Evolutionary conservation across 495 filamentous ascomycete genomes (phyloP).

Genomic region (Podospora fimiseda): DNA sequence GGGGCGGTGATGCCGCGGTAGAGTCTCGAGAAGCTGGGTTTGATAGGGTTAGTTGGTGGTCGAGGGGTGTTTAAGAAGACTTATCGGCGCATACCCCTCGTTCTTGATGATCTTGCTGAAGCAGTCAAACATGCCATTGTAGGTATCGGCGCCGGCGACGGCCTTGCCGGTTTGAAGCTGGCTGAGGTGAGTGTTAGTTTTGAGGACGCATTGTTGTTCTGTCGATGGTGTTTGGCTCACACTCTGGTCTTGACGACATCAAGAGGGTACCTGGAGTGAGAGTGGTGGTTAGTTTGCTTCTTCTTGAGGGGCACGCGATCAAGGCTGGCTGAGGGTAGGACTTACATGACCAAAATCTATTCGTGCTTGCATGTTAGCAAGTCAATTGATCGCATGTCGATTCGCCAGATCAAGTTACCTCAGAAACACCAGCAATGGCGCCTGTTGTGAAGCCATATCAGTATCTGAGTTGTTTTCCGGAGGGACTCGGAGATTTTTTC

Average conservation of each 20-base stretch:
- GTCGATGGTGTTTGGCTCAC: slow-evolving; percentile 45
- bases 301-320: slow-evolving; percentile 15
- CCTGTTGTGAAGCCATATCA: slow-evolving; percentile 18
- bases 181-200: slow-evolving; percentile 44
- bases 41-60: slow-evolving; percentile 8
- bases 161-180: slow-evolving; percentile 75
- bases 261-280: slow-evolving; percentile 75
- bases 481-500: background rate
- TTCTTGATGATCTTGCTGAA: slow-evolving; percentile 91
- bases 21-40: slow-evolving; percentile 66
- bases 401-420: slow-evolving; percentile 14
- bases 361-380: slow-evolving; percentile 25
- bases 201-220: slow-evolving; percentile 7
- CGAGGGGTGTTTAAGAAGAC: background rate
- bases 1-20: slow-evolving; percentile 95
- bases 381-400: slow-evolving; percentile 15
- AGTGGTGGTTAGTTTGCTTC: slow-evolving; percentile 11
- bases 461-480: slow-evolving; percentile 14
- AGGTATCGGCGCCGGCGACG: slow-evolving; percentile 64
- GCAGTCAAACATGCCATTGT: slow-evolving; percentile 97
- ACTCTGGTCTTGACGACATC: slow-evolving; percentile 98
- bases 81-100: slow-evolving; percentile 64
- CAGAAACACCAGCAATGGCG: slow-evolving; percentile 26
- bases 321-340: slow-evolving; percentile 9
- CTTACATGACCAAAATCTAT: slow-evolving; percentile 83